phyloP scores from a whole-genome alignment of 495 filamentous ascomycete species.

The Lasiosphaeris hirsuta region DNA sequence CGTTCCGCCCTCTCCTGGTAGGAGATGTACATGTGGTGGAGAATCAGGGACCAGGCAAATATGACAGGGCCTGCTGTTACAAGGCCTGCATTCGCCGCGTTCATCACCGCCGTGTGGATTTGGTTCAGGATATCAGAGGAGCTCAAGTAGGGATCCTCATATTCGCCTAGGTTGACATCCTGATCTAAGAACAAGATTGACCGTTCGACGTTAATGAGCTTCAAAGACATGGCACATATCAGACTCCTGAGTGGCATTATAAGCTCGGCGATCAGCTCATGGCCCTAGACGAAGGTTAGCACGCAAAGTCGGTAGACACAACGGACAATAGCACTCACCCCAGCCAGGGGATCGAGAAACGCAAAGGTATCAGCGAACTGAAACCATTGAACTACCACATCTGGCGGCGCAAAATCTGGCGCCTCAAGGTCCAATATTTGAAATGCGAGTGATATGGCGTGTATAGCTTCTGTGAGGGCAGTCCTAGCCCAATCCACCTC shows the following conservation, averaged over 20 bases:
- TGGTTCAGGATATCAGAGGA: constrained; percentile 58
- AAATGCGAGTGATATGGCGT: constrained; percentile 71
- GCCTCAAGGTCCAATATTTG: constrained; percentile 58
- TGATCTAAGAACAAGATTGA: constrained; percentile 42
- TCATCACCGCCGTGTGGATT: constrained; percentile 60
- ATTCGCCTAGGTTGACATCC: constrained; percentile 37
- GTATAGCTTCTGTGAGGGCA: constrained; percentile 63
- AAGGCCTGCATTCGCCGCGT: constrained; percentile 44
- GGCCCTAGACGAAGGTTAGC: constrained; percentile 31
- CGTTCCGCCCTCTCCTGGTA: constrained; percentile 56
- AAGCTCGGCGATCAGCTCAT: constrained; percentile 51
- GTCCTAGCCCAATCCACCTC: constrained; percentile 62
- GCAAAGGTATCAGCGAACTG: constrained; percentile 58
- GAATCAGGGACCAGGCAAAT: constrained; percentile 73
- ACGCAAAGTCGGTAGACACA: not conserved
- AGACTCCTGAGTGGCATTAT: constrained; percentile 62
- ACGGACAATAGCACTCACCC: constrained; percentile 42
- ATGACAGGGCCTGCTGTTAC: constrained; percentile 60
- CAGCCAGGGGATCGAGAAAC: constrained; percentile 60
- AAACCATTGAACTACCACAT: constrained; percentile 69
- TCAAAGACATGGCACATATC: constrained; percentile 67
- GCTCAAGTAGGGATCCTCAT: constrained; percentile 57
- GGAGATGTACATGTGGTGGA: constrained; percentile 62
- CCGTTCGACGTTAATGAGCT: constrained; percentile 65
- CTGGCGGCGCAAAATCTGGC: constrained; percentile 52